Base-by-base conservation (phyloP, 495 filamentous ascomycete species). In the Podospora comata region DNA sequence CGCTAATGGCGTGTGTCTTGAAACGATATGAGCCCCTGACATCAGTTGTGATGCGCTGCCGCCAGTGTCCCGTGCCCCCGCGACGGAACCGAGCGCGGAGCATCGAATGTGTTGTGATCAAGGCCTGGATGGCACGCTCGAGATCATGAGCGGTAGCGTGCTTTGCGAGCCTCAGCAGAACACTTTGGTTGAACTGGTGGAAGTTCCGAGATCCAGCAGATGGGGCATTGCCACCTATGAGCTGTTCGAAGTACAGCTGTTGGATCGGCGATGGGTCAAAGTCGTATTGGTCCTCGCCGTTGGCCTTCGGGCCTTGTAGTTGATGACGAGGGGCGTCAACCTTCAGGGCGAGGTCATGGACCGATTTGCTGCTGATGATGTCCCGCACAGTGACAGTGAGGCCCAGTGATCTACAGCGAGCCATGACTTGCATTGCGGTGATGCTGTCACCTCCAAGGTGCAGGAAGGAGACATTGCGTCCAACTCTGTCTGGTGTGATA, bases 171-270 rank as follows among this genome's bases (percentile, higher is more conserved):
- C 82, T 81, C 1, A 88, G 80, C 1, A 87, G 72, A 34, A 89
- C 80, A 55, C 87, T 87, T 68, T 89, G 87, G 70, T 89, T 90
- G 74, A 88, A 91, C 58, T 89, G 85, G 1, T 78, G 81, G 64
- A 85, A 75, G 75, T 53, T 76, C 77, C 0, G 79, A 78, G 4
- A 78, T 70, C 28, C 59, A 26, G 20, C 39, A 30, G 48, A 64
- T 15, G 23, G n/a, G 0, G 28, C 19, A 18, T 34, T 48, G 19
- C 44, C 58, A 3, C 20, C 34, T 0, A 26, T 26, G 44, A 64
- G 61, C 26, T 66, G 58, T 11, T 85, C 78, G 59, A 87, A 88
- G 72, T 87, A 89, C 18, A 90, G 70, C 44, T 81, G 76, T 70
- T 91, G 88, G 58, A 90, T 88, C 1, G 88, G 88, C 0, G 87